Evolutionary conservation across 495 filamentous ascomycete genomes (phyloP).

Genomic region (Hyaloscypha finlandica): DNA sequence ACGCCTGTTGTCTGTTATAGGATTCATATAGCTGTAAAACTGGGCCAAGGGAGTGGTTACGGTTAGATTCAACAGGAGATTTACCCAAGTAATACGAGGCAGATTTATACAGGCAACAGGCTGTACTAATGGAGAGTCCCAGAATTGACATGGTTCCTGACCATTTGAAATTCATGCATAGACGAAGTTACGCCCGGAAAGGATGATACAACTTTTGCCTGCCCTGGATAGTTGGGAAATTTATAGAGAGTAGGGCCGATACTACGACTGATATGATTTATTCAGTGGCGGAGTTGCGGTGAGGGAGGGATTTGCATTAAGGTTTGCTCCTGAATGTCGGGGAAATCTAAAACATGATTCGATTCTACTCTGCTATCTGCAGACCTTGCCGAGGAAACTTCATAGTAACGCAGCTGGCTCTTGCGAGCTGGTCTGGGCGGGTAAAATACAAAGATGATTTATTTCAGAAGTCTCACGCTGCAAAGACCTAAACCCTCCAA

Average conservation of each 20-base stretch:
- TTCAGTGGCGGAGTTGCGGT: conserved; percentile 21
- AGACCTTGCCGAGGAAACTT: no score
- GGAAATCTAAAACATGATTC: conserved; percentile 21
- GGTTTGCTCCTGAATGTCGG: conserved; percentile 15
- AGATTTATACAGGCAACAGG: no score
- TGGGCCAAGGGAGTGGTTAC: no score
- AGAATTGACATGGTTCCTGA: conserved; percentile 7
- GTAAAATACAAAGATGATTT: no score
- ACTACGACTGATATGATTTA: conserved; percentile 21
- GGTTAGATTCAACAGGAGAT: no score
- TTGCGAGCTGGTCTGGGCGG: no score
- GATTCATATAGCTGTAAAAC: conserved; percentile 18
- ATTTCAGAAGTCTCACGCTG: no score
- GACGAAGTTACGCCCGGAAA: conserved; percentile 15
- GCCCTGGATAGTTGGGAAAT: conserved; percentile 15
- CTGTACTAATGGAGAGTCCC: conserved; percentile 3
- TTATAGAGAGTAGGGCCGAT: conserved; percentile 20
- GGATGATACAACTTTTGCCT: conserved; percentile 12
- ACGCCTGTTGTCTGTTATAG: conserved; percentile 18
- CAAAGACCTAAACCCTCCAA: no score
- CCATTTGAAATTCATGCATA: conserved; percentile 5
- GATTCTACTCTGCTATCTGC: no score
- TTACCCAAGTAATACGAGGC: no score
- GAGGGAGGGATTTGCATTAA: conserved; percentile 24
- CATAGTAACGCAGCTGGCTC: no score